Evolutionary conservation across 768 basidiomycete species (phyloP).

Genomic region (Suillus subalutaceus): DNA sequence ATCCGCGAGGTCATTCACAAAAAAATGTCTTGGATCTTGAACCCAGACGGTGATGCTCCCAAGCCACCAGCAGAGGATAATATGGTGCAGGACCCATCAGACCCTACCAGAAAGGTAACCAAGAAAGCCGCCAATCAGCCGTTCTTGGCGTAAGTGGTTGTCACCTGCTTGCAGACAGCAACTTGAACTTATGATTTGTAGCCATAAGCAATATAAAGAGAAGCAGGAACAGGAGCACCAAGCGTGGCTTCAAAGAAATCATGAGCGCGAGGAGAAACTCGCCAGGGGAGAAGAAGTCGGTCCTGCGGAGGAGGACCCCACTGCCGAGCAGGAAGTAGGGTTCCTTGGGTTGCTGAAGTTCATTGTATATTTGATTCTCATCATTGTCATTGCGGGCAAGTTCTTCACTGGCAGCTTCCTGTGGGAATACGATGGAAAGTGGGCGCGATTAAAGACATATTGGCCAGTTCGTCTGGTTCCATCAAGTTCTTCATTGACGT

Average conservation of each 20-base stretch:
- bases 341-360: conserved; percentile 70
- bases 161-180: neutral
- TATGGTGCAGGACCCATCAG: conserved; percentile 63
- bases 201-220: conserved; percentile 68
- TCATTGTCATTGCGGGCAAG: conserved; percentile 66
- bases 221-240: conserved; percentile 61
- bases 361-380: conserved; percentile 55
- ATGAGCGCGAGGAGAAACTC: conserved; percentile 71
- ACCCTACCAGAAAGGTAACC: conserved; percentile 71
- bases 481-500: conserved; percentile 3
- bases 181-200: conserved; percentile 28
- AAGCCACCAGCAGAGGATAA: conserved; percentile 43
- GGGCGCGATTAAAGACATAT: conserved; percentile 59
- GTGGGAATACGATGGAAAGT: conserved; percentile 81
- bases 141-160: conserved; percentile 70
- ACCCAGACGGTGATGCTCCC: conserved; percentile 41
- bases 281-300: conserved; percentile 74
- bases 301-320: conserved; percentile 75
- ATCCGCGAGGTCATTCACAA: neutral
- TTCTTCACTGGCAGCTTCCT: conserved; percentile 86
- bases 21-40: conserved; percentile 70
- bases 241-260: conserved; percentile 70
- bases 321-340: conserved; percentile 67
- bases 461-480: conserved; percentile 53
- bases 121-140: conserved; percentile 85